phyloP scores from a whole-genome alignment of 2,329 filamentous ascomycete genomes.

The Aspergillus costaricaensis region DNA sequence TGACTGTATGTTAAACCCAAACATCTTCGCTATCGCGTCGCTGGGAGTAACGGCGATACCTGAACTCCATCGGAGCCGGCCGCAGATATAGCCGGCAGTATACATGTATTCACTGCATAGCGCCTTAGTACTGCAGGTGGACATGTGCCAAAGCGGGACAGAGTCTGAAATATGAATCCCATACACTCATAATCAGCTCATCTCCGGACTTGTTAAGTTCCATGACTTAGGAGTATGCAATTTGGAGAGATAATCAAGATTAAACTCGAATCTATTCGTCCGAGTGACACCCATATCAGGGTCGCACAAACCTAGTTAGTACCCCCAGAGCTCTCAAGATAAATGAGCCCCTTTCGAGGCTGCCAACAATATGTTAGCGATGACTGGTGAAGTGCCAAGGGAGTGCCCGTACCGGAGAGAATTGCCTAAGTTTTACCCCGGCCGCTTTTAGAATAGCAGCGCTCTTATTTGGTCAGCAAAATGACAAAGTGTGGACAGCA shows the following conservation, averaged over 20 bases:
- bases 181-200: too few species aligned
- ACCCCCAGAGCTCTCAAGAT: conserved; percentile 53
- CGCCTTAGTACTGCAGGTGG: too few species aligned
- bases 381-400: neutral
- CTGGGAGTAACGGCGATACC: too few species aligned
- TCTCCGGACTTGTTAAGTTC: neutral
- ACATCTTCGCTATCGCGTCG: too few species aligned
- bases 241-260: neutral
- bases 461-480: conserved; percentile 51
- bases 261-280: neutral
- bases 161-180: neutral
- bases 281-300: neutral
- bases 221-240: neutral
- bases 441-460: conserved; percentile 80
- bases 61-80: too few species aligned
- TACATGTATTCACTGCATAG: too few species aligned
- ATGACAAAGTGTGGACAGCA: neutral
- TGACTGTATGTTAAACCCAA: too few species aligned
- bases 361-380: conserved; percentile 5
- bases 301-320: neutral
- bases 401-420: conserved; percentile 64
- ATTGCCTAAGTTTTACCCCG: conserved; percentile 83
- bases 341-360: conserved; percentile 66
- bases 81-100: too few species aligned
- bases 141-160: too few species aligned